Conservation (phyloP, 2,329 filamentous ascomycete species). For the Lasiodiplodia theobromae region DNA sequence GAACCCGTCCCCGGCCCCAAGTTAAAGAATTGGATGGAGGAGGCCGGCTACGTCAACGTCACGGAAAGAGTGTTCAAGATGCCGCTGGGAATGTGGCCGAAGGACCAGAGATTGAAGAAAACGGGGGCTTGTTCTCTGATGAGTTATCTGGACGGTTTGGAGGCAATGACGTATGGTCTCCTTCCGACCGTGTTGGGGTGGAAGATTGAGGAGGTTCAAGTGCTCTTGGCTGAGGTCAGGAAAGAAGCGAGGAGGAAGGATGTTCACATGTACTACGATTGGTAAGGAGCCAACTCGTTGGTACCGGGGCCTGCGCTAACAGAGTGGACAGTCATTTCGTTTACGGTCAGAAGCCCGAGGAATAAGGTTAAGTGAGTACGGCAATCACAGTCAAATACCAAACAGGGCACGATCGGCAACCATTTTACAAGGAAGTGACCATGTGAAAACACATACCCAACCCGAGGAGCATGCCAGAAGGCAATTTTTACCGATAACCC, state of each 20-base stretch:
- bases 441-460: too few relatives aligned
- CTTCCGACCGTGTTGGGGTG: slow-evolving; percentile 52
- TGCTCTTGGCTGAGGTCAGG: slow-evolving; percentile 41
- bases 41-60: slow-evolving; percentile 54
- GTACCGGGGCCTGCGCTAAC: not conserved
- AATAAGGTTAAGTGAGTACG: not conserved
- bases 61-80: slow-evolving; percentile 41
- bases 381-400: too few relatives aligned
- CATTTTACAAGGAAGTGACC: too few relatives aligned
- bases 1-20: slow-evolving; percentile 35
- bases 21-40: slow-evolving; percentile 48
- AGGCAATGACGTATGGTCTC: slow-evolving; percentile 51
- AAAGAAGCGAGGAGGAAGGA: slow-evolving; percentile 35
- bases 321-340: not conserved
- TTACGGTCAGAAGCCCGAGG: not conserved
- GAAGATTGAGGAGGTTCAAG: slow-evolving; percentile 51
- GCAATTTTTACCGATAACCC: too few relatives aligned
- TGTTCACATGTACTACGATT: slow-evolving; percentile 6
- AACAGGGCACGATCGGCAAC: too few relatives aligned
- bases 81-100: slow-evolving; percentile 39
- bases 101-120: slow-evolving; percentile 33
- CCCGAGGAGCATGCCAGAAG: too few relatives aligned
- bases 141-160: slow-evolving; percentile 50
- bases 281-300: not conserved
- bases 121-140: slow-evolving; percentile 41